Evolutionary conservation across 1,284 basidiomycete genomes (phyloP).

Genomic region (Exsudoporus floridanus): DNA sequence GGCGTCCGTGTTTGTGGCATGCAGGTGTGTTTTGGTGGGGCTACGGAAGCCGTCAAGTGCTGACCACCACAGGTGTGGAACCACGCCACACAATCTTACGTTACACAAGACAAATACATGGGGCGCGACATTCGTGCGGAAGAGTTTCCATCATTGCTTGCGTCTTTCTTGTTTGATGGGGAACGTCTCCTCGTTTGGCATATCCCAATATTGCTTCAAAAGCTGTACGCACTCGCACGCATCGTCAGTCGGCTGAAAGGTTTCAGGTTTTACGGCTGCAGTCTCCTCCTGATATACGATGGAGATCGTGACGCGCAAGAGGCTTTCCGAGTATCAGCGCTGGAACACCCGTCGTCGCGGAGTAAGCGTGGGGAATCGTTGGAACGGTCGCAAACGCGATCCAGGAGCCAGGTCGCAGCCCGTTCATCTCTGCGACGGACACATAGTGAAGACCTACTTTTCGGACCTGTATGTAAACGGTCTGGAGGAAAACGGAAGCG

Average conservation of each 20-base stretch:
- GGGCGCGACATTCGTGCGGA: constrained; percentile 86
- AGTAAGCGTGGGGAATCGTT: constrained; percentile 78
- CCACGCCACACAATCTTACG: constrained; percentile 75
- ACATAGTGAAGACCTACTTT: constrained; percentile 72
- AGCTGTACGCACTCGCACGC: constrained; percentile 90
- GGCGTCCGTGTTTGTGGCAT: constrained; percentile 97
- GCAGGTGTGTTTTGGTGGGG: constrained; percentile 70
- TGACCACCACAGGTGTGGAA: constrained; percentile 79
- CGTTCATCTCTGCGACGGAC: constrained; percentile 61
- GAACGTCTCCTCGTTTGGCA: constrained; percentile 84
- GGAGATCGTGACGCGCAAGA: constrained; percentile 88
- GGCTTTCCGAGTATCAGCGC: constrained; percentile 56
- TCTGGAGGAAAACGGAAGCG: constrained; percentile 64
- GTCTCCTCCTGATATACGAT: constrained; percentile 96
- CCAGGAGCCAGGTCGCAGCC: constrained; percentile 38
- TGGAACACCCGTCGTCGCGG: constrained; percentile 67
- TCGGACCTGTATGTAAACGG: constrained; percentile 62
- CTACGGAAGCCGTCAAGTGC: neutral
- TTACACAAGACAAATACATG: constrained; percentile 96
- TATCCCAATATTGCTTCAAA: constrained; percentile 88
- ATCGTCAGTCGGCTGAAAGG: constrained; percentile 88
- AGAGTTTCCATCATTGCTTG: constrained; percentile 82
- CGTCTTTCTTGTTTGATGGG: constrained; percentile 86
- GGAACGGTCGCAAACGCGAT: constrained; percentile 49
- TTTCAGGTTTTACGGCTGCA: constrained; percentile 98